A percentile compares a stretch with the other conserved stretches of the same genome.
These are phyloP conservation scores for Phoma sp. DNA, from an alignment of 2,329 filamentous ascomycete genomes.

Conservation along the genomic window DNA sequence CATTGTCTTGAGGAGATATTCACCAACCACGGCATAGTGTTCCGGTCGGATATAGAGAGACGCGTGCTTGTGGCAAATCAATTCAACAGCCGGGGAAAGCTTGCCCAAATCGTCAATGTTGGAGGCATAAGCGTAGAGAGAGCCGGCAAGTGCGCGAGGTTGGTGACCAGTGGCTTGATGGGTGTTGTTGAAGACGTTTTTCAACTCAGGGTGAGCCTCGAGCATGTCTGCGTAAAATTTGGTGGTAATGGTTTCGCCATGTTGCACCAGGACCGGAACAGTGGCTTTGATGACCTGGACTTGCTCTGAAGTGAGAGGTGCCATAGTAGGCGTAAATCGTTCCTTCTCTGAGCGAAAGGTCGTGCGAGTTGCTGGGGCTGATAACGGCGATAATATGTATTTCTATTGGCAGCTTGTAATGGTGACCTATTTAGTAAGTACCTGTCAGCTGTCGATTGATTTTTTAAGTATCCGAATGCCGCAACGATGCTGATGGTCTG, in stretches of 20 bases:
- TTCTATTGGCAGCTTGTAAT: background rate
- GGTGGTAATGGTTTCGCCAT: constrained; percentile 72
- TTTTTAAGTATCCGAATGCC: background rate
- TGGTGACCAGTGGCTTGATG: constrained; percentile 73
- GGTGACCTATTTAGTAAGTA: background rate
- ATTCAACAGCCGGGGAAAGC: constrained; percentile 64
- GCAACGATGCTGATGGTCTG: background rate
- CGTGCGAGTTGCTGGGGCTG: background rate
- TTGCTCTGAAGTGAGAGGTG: constrained; percentile 65
- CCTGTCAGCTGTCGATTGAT: background rate
- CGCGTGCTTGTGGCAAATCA: constrained; percentile 78
- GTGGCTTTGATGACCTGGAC: constrained; percentile 71
- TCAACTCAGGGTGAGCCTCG: constrained; percentile 67
- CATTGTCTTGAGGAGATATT: constrained; percentile 72
- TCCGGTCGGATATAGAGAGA: constrained; percentile 71
- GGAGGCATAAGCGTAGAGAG: constrained; percentile 73
- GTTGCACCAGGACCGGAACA: constrained; percentile 69
- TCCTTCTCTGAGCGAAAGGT: background rate
- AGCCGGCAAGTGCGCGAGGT: constrained; percentile 69
- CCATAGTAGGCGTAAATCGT: constrained; percentile 22
- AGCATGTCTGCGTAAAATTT: constrained; percentile 76
- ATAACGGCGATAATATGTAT: background rate
- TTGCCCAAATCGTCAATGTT: constrained; percentile 72
- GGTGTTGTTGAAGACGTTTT: constrained; percentile 73
- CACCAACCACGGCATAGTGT: constrained; percentile 73